Evolutionary conservation across 2,329 filamentous ascomycete genomes (phyloP), one percentile per base, ranked within the genome.

Genomic region (Ophiostoma quercus): DNA sequence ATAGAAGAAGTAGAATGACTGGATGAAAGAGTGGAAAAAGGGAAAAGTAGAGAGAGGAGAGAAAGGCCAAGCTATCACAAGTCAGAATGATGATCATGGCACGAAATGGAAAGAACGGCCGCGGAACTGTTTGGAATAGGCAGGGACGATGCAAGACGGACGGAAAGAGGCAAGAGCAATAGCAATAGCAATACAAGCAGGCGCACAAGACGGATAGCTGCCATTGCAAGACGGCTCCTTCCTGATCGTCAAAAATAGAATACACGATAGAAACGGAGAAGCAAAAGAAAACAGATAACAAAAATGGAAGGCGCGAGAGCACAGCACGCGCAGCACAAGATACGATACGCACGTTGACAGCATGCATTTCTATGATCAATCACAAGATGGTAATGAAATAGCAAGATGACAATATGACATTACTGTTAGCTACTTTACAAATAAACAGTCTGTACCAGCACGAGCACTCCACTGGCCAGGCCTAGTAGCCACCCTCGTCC

Each of bases 271-370:
- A 34, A 34, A 34, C 34, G 34, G 34, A 34, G 32, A 34, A 34
- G 9, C 1, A 12, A 43, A 4, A 43, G 12, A 43, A 43, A 16
- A 0, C 41, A 43, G 14, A 34, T 12, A 43, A 43, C 39, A 43
- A 9, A 14, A 43, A 47, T 19, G 34, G 62, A 22, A 12, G n/a
- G 32, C 22, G 62, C 62, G 32, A 37, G 60, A 29, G 29, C 32
- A 39, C 34, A 39, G 5, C 19, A 39, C 34, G n/a, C 60, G 60
- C 62, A 65, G 22, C 62, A 65, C 34, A 65, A 11, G 32, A 63
- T 63, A 63, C 62, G 62, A 65, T 62, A 62, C 57, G 62, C 34
- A 65, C 62, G 62, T 39, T 65, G 34, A 65, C 34, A 11, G 25
- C 57, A 60, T 22, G n/a, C 11, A 16, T 62, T 22, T 37, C 16